Evolutionary conservation across 139 green algal genomes (phyloP), one percentile per base, ranked within the genome.

Genomic region (Choricystis sp.): DNA sequence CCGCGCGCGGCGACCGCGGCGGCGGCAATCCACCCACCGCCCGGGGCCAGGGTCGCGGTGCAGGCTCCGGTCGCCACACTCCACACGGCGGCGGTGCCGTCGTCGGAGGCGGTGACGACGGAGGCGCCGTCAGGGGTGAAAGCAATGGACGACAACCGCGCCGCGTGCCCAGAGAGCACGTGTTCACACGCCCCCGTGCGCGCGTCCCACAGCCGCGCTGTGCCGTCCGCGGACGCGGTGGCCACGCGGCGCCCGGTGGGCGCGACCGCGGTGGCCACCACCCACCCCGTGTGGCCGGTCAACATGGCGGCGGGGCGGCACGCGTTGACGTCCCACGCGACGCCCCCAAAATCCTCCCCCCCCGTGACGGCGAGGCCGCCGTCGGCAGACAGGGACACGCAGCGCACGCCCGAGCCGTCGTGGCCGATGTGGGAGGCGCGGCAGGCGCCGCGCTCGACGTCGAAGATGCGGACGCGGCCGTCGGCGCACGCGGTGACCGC

Each of bases 251-350:
- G 59, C 40, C 63, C 67, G 27, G 75, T 69, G 1, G 61, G 40
- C 27, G 74, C 73, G 58, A 80, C 48, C 0, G 29, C 65, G 19
- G 76, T 69, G 26, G 49, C 63, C 24, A 72, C 66, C 28, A 86
- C 67, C 82, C 82, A 89, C 49, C 79, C 77, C 16, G 59, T 79
- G 74, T 91, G 84, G 0, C 83, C 84, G 49, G 75, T 57, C 73
- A 88, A 62, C n/a, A 76, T 67, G 21, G 71, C 56, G 56, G 68
- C 77, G 61, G 65, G 31, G 3, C 77, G 72, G 27, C 30, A 64
- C 24, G 24, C 2, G 14, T 65, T 62, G 48, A 80, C 68, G 60
- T 91, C 80, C 40, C 40, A 52, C 9, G 16, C 40, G 40, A 52
- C 40, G 40, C 40, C 40, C 9, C 40, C 72, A 79, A 90, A 26